Evolutionary conservation across 352 stramenopile genomes (phyloP).

Genomic region (Pythium sp.): DNA sequence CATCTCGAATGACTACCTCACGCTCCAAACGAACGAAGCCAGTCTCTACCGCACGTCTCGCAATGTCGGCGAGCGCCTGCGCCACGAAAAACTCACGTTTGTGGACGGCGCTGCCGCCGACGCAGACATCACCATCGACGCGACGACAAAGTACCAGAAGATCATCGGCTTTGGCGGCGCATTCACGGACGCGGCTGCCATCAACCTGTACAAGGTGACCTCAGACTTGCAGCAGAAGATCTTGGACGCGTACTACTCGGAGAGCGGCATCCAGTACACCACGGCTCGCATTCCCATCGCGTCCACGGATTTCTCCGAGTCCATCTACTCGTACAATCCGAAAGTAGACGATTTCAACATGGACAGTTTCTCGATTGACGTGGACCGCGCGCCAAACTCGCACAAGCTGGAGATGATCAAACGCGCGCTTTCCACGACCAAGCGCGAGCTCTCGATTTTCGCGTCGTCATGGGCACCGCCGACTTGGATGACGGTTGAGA

Average conservation of each 20-base stretch:
- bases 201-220: slow-evolving; percentile 72
- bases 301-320: slow-evolving; percentile 84
- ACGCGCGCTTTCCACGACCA: slow-evolving; percentile 38
- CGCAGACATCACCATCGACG: slow-evolving; percentile 48
- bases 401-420: slow-evolving; percentile 77
- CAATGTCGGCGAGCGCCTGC: slow-evolving; percentile 46
- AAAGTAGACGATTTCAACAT: slow-evolving; percentile 58
- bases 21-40: slow-evolving; percentile 33
- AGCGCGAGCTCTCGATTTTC: slow-evolving; percentile 61
- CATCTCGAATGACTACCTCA: slow-evolving; percentile 45
- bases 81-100: slow-evolving; percentile 33
- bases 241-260: slow-evolving; percentile 70
- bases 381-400: slow-evolving; percentile 55
- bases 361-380: slow-evolving; percentile 67
- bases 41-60: slow-evolving; percentile 42
- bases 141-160: slow-evolving; percentile 58
- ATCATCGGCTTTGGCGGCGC: slow-evolving; percentile 88
- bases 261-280: slow-evolving; percentile 75
- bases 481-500: slow-evolving; percentile 82
- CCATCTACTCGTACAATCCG: slow-evolving; percentile 84
- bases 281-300: slow-evolving; percentile 79
- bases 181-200: slow-evolving; percentile 84
- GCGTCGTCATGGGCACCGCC: slow-evolving; percentile 86
- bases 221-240: slow-evolving; percentile 55
- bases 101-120: slow-evolving; percentile 25